Evolutionary conservation across 2,329 filamentous ascomycete species (phyloP).

Genomic region (Penicillium sp.): DNA sequence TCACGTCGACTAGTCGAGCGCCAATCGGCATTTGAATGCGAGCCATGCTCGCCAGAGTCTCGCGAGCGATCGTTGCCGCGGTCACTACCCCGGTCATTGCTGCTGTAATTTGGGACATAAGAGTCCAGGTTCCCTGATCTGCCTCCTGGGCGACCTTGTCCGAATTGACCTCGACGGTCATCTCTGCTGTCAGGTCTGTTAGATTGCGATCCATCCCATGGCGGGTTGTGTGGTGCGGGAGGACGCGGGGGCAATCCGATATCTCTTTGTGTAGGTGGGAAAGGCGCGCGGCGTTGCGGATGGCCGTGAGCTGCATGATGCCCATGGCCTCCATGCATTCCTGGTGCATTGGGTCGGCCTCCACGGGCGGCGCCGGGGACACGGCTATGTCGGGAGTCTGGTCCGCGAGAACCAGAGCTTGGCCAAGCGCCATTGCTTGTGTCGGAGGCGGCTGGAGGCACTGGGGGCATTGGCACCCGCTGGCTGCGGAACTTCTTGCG

Average conservation of each 20-base stretch:
- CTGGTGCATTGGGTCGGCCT: constrained; percentile 26
- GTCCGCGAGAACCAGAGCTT: constrained; percentile 31
- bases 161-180: constrained; percentile 33
- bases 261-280: constrained; percentile 31
- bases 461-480: constrained; percentile 78
- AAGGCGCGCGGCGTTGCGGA: constrained; percentile 25
- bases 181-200: constrained; percentile 28
- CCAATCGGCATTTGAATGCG: constrained; percentile 22
- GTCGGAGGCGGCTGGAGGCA: constrained; percentile 85
- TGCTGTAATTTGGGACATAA: constrained; percentile 37
- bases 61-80: constrained; percentile 24
- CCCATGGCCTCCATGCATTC: neutral
- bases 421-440: constrained; percentile 60
- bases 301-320: constrained; percentile 12
- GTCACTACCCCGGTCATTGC: constrained; percentile 3
- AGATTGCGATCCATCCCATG: constrained; percentile 26
- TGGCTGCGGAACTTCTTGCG: constrained; percentile 85
- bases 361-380: constrained; percentile 36
- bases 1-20: constrained; percentile 27
- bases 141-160: constrained; percentile 22
- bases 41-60: constrained; percentile 21
- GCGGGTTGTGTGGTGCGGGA: constrained; percentile 30
- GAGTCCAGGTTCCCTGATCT: constrained; percentile 34
- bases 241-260: constrained; percentile 39
- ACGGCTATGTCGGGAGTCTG: constrained; percentile 34